These are phyloP conservation scores for Phytophthora brassicae DNA, from an alignment of 352 stramenopile genomes.

Conservation along the genomic window DNA sequence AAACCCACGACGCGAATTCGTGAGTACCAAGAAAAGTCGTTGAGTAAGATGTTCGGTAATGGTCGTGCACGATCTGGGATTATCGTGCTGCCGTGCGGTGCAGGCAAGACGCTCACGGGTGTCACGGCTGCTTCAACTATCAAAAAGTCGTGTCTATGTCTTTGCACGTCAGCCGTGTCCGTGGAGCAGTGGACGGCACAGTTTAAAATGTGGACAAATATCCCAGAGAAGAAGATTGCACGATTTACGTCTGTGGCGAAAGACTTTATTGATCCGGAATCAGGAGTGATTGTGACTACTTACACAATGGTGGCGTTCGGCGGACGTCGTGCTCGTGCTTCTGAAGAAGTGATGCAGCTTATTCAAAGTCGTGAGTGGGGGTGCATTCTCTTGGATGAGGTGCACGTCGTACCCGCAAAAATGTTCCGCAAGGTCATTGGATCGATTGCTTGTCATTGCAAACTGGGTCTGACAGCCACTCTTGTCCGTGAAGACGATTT, in stretches of 20 bases:
- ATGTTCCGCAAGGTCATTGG: conserved; percentile 97
- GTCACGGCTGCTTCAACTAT: conserved; percentile 97
- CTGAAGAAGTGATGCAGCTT: conserved; percentile 95
- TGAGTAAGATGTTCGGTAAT: conserved; percentile 99
- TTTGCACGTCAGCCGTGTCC: conserved; percentile 97
- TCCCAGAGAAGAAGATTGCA: conserved; percentile 83
- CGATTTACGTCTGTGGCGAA: conserved; percentile 84
- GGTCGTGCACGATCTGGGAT: conserved; percentile 98
- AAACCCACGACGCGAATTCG: conserved; percentile 94
- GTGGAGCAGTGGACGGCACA: conserved; percentile 99
- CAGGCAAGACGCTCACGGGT: conserved; percentile 83
- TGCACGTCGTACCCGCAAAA: conserved; percentile 98
- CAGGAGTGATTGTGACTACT: conserved; percentile 95
- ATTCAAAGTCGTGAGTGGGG: conserved; percentile 98
- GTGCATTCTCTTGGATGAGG: conserved; percentile 96
- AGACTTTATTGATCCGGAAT: conserved; percentile 81
- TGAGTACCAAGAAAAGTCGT: conserved; percentile 98
- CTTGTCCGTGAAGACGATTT: conserved; percentile 99
- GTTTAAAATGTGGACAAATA: conserved; percentile 98
- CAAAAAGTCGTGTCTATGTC: conserved; percentile 97
- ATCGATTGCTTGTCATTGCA: conserved; percentile 96
- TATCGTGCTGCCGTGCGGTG: conserved; percentile 98
- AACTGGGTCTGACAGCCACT: conserved; percentile 98
- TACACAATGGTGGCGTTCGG: conserved; percentile 98
- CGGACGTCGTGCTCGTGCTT: conserved; percentile 90